These are phyloP conservation scores for Cucumis cinereus DNA, from an alignment of 306 rosid genomes.

Conservation along the genomic window DNA sequence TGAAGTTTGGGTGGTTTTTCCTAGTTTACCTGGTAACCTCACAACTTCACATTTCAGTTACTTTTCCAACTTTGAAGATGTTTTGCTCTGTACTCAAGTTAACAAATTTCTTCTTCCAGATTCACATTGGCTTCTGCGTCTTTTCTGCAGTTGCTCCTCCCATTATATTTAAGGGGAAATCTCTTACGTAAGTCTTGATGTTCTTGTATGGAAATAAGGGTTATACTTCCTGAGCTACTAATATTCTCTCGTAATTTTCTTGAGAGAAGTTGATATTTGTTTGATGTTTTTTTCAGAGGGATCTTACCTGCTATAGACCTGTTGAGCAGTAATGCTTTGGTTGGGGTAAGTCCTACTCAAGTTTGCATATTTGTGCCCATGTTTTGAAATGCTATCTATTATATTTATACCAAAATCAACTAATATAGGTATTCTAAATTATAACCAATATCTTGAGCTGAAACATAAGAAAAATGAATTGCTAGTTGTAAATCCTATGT, in stretches of 20 bases:
- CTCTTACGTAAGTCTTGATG: slow-evolving; percentile 61
- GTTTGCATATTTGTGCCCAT: not conserved
- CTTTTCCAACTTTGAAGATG: slow-evolving; percentile 13
- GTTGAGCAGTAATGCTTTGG: slow-evolving; percentile 28
- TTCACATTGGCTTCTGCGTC: slow-evolving; percentile 77
- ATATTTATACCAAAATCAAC: not conserved
- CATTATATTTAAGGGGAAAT: slow-evolving; percentile 63
- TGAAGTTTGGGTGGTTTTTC: slow-evolving; percentile 92
- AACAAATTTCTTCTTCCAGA: slow-evolving; percentile 29
- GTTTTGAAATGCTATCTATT: not conserved
- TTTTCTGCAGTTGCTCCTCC: slow-evolving; percentile 85
- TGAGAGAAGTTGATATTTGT: slow-evolving; percentile 20
- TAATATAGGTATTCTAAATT: not conserved
- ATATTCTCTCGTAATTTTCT: not conserved
- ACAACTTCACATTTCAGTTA: slow-evolving; percentile 2
- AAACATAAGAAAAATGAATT: not conserved
- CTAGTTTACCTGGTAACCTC: slow-evolving; percentile 39
- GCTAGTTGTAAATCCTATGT: not conserved
- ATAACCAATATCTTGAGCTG: not conserved
- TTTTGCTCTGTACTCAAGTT: slow-evolving; percentile 10
- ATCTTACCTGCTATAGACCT: slow-evolving; percentile 65
- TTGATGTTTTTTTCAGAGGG: slow-evolving; percentile 49
- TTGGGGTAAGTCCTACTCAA: slow-evolving; percentile 43
- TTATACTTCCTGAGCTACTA: not conserved
- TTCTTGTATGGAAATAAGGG: not conserved